A percentile compares a stretch with the other conserved stretches of the same genome.
Evolutionary conservation across 163 green algal genomes (phyloP).

Genomic region (Chloromonas sp.): DNA sequence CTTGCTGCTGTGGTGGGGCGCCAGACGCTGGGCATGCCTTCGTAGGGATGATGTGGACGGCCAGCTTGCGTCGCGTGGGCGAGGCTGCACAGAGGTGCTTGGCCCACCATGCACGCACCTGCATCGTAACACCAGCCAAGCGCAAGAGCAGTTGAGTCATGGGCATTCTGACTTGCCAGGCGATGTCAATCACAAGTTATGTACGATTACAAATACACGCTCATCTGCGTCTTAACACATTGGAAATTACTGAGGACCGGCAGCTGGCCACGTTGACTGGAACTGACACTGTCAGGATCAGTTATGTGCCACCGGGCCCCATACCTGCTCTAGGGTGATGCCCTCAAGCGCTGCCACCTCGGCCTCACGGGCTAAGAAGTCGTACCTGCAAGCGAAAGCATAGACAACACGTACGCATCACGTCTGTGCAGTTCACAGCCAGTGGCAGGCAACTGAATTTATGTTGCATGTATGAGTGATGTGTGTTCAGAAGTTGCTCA

Average conservation of each 20-base stretch:
- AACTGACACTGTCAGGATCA: too few relatives aligned
- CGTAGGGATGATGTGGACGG: not conserved
- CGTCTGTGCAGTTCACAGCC: not conserved
- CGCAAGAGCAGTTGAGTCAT: too few relatives aligned
- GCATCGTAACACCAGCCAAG: too few relatives aligned
- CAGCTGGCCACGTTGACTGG: too few relatives aligned
- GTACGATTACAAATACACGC: too few relatives aligned
- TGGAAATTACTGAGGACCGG: too few relatives aligned
- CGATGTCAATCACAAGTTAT: too few relatives aligned
- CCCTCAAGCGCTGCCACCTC: slow-evolving; percentile 44
- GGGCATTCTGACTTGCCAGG: too few relatives aligned
- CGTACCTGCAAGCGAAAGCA: slow-evolving; percentile 30
- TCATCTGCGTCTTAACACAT: too few relatives aligned
- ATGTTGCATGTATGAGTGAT: not conserved
- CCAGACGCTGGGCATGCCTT: not conserved
- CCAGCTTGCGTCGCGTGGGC: not conserved
- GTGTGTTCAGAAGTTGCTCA: not conserved
- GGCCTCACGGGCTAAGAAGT: slow-evolving; percentile 50
- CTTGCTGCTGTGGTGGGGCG: not conserved
- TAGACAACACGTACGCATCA: not conserved
- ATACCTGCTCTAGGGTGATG: slow-evolving; percentile 27
- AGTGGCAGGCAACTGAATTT: not conserved
- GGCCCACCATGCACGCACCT: not conserved
- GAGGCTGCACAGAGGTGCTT: not conserved
- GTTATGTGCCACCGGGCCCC: too few relatives aligned